Conservation (phyloP, 1,284 basidiomycete species). For the Cryptococcus maquisensis region DNA sequence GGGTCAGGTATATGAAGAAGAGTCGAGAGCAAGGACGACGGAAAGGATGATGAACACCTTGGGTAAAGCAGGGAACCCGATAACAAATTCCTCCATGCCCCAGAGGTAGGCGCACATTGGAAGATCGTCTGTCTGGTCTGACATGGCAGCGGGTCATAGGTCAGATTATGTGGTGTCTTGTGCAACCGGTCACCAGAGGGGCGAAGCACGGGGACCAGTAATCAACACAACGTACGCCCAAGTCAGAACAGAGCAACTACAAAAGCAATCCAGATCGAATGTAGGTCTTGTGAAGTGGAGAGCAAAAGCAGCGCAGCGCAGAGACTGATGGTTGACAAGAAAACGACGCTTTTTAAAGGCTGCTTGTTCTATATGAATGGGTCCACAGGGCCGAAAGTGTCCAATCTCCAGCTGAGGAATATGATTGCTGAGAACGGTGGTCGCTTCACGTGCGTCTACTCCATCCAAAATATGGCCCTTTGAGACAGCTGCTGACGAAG, state of each 20-base stretch:
- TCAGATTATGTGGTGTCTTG: slow-evolving; percentile 43
- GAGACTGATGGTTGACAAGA: slow-evolving; percentile 6
- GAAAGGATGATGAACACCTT: slow-evolving; percentile 37
- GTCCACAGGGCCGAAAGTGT: slow-evolving; percentile 42
- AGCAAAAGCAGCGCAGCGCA: background rate
- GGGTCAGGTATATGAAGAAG: slow-evolving; percentile 3
- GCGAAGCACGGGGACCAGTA: background rate
- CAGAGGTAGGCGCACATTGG: slow-evolving; percentile 16
- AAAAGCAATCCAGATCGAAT: slow-evolving; percentile 29
- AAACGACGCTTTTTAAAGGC: slow-evolving; percentile 27
- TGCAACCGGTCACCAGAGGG: slow-evolving; percentile 41
- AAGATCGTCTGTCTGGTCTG: background rate
- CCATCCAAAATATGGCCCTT: background rate
- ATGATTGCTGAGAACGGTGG: slow-evolving; percentile 47
- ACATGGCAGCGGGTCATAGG: slow-evolving; percentile 8
- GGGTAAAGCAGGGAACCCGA: slow-evolving; percentile 33
- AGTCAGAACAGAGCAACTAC: slow-evolving; percentile 39
- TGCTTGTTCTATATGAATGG: slow-evolving; percentile 48
- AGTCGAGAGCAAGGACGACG: slow-evolving; percentile 19
- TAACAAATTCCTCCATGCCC: slow-evolving; percentile 43
- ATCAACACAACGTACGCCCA: slow-evolving; percentile 37
- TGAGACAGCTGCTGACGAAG: background rate
- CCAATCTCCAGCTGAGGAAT: slow-evolving; percentile 47
- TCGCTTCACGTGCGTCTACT: slow-evolving; percentile 29
- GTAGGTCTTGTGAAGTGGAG: slow-evolving; percentile 3